Percentiles rank a stretch among this genome's conserved stretches.
These are phyloP conservation scores for Pleurotus ostreatus DNA, from an alignment of 768 basidiomycete genomes.

Conservation along the genomic window DNA sequence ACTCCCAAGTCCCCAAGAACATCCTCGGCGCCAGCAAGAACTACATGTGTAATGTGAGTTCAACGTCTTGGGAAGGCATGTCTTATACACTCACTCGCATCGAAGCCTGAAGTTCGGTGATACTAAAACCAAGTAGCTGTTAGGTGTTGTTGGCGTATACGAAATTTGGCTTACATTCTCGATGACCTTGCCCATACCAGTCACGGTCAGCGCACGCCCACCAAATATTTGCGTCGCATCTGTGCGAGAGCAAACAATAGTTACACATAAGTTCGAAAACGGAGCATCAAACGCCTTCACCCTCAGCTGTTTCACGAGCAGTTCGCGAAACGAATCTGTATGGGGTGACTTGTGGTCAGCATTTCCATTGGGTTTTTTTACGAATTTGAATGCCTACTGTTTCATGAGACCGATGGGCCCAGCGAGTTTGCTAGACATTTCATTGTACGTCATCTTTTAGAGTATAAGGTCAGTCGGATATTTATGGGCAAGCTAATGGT, in stretches of 20 bases:
- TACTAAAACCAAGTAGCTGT: conserved; percentile 40
- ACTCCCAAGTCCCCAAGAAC: conserved; percentile 73
- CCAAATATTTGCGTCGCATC: conserved; percentile 87
- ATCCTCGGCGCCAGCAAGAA: conserved; percentile 78
- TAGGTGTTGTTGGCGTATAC: neutral
- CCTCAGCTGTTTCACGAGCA: conserved; percentile 70
- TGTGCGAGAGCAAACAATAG: conserved; percentile 31
- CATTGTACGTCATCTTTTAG: conserved; percentile 75
- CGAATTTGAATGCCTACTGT: conserved; percentile 47
- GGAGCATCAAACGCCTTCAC: conserved; percentile 15
- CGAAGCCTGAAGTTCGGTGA: conserved; percentile 80
- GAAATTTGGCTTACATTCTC: conserved; percentile 58
- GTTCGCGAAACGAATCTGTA: conserved; percentile 63
- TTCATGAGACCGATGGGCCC: conserved; percentile 87
- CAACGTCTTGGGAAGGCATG: conserved; percentile 3
- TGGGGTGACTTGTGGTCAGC: neutral
- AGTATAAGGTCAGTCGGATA: too few species aligned
- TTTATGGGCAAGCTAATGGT: conserved; percentile 8
- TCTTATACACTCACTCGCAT: conserved; percentile 51
- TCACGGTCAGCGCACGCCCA: conserved; percentile 80
- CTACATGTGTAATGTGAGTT: conserved; percentile 18
- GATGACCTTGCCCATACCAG: conserved; percentile 82
- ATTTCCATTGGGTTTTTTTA: neutral
- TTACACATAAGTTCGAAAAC: conserved; percentile 23
- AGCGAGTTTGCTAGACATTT: conserved; percentile 84